These are phyloP conservation scores for Aspergillus bombycis DNA, from an alignment of 2,329 filamentous ascomycete species.

Conservation along the genomic window DNA sequence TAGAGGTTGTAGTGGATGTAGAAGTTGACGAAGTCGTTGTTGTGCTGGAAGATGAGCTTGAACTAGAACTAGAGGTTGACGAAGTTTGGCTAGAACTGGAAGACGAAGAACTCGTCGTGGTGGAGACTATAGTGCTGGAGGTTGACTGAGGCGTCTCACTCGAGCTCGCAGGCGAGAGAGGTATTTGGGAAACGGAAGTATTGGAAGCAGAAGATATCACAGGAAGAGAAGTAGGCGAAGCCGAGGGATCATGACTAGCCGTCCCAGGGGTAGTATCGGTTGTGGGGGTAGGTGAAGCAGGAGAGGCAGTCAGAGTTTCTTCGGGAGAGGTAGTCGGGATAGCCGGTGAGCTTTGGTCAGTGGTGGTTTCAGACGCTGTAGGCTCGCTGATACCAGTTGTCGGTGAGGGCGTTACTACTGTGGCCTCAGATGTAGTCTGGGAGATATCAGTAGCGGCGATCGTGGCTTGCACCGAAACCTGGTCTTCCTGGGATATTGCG, in stretches of 20 bases:
- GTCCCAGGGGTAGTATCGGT: slow-evolving; percentile 5
- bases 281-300: slow-evolving; percentile 15
- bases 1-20: slow-evolving; percentile 10
- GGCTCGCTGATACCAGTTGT: slow-evolving; percentile 7
- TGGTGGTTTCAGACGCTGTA: slow-evolving; percentile 1
- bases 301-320: slow-evolving; percentile 8
- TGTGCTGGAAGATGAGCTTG: slow-evolving; percentile 2
- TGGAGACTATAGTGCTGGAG: background rate
- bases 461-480: slow-evolving; percentile 8
- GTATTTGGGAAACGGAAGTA: background rate
- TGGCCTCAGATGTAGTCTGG: slow-evolving; percentile 6
- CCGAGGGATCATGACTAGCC: slow-evolving; percentile 2
- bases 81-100: background rate
- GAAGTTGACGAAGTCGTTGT: slow-evolving; percentile 2
- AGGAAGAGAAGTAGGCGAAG: slow-evolving; percentile 1
- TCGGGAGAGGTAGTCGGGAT: slow-evolving; percentile 13
- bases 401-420: slow-evolving; percentile 5
- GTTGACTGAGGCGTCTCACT: slow-evolving; percentile 1
- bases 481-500: background rate
- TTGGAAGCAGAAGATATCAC: slow-evolving; percentile 4
- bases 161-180: slow-evolving; percentile 3
- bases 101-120: background rate
- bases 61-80: slow-evolving; percentile 8
- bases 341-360: slow-evolving; percentile 9
- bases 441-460: background rate